Conservation (phyloP, 2,329 filamentous ascomycete species). For the Tolypocladium tundrense region DNA sequence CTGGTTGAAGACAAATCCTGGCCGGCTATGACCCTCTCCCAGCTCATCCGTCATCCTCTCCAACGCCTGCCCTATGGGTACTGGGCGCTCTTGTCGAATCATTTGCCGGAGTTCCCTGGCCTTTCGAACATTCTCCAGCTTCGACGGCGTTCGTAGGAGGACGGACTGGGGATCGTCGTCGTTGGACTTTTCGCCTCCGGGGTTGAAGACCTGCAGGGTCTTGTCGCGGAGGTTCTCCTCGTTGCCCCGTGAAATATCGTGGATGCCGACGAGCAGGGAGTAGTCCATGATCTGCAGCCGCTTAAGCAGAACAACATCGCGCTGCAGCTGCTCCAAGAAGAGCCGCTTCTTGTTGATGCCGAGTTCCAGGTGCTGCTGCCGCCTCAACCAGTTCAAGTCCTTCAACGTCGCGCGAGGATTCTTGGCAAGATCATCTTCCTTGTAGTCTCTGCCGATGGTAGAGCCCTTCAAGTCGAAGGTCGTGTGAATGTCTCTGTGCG, state of each 20-base stretch:
- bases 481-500: constrained; percentile 92
- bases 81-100: constrained; percentile 83
- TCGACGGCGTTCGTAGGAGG: constrained; percentile 83
- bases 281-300: constrained; percentile 97
- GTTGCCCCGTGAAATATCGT: constrained; percentile 82
- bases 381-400: constrained; percentile 89
- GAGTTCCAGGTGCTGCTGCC: constrained; percentile 76
- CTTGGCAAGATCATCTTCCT: constrained; percentile 73
- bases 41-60: constrained; percentile 88
- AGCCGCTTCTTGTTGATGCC: constrained; percentile 79
- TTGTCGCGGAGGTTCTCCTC: constrained; percentile 87
- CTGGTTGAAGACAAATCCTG: constrained; percentile 74
- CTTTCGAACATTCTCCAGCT: constrained; percentile 83
- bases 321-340: constrained; percentile 81
- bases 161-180: constrained; percentile 53
- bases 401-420: constrained; percentile 93
- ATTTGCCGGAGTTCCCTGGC: constrained; percentile 84
- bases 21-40: constrained; percentile 60
- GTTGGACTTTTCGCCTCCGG: constrained; percentile 54
- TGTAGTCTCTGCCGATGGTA: constrained; percentile 84
- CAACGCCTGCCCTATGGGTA: constrained; percentile 77
- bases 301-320: constrained; percentile 79
- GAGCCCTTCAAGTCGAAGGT: constrained; percentile 97
- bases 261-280: constrained; percentile 86
- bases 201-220: constrained; percentile 88